Base-by-base conservation (phyloP, 2,329 filamentous ascomycete species). In the Bretziella fagacearum region DNA sequence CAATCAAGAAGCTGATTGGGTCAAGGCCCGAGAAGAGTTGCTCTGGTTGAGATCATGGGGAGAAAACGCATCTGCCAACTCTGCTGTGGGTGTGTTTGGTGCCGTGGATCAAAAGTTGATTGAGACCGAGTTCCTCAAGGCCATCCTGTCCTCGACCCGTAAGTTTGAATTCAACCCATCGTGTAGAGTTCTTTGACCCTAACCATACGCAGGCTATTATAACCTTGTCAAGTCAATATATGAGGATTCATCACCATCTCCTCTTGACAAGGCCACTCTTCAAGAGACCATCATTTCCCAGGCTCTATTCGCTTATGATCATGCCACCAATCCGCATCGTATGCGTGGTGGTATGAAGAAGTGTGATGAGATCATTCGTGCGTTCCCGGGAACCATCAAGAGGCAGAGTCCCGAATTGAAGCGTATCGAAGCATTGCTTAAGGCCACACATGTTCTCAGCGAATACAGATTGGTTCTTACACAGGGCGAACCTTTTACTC, bases 291-390 rank as follows among this genome's bases (percentile, higher is more conserved):
- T 85, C 6, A 63, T 82, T 35, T 66, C 67, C 1, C 68, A 76
- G 40, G 79, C 79, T 1, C 71, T 86, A 64, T 68, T 73, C 46
- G 73, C 79, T 3, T 91, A 86, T 56, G 84, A 91, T 56, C 84
- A 84, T 56, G 83, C 84, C 2, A 83, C 80, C 18, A 91, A 91
- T 55, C 81, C 81, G 1, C 86, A 89, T 55, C 74, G 75, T 47
- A 82, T 73, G 2, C 70, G 83, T 53, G 84, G 84, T 13, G 80
- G 80, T 0, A 69, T 91, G 55, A 84, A 84, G 61, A 84, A 77
- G 59, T 84, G 81, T 39, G 71, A 80, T 53, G 79, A 85, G 43
- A 81, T 84, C 52, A 65, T 85, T 33, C 67, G 73, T 32, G 67
- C 79, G 1, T 82, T 86, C 54, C 73, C 73, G 2, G 60, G 65